A percentile compares a stretch with the other conserved stretches of the same genome.
Conservation (phyloP, 2,329 filamentous ascomycete genomes). For the Talaromyces albobiverticillius region DNA sequence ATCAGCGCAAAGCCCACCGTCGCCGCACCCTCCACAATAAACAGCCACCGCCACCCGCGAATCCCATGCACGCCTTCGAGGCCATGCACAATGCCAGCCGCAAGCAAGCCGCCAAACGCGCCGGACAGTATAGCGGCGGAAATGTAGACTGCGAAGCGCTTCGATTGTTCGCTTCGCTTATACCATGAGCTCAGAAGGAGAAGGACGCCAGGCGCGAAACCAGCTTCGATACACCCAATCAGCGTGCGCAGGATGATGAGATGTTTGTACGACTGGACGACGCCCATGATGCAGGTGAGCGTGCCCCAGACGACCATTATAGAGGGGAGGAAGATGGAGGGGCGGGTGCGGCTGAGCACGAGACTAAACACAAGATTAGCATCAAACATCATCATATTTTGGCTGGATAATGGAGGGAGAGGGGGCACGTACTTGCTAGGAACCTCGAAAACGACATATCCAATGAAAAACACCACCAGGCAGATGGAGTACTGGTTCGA, state of each 20-base stretch:
- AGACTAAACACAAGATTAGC: conserved; percentile 24
- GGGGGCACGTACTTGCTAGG: conserved; percentile 46
- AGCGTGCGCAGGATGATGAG: conserved; percentile 27
- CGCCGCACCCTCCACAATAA: conserved; percentile 25
- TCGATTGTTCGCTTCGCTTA: conserved; percentile 25
- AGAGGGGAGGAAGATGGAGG: conserved; percentile 45
- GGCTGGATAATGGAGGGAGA: too few relatives aligned
- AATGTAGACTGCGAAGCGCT: conserved; percentile 22
- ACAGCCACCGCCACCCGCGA: conserved; percentile 28
- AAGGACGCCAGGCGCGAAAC: conserved; percentile 32
- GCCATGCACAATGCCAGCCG: conserved; percentile 21
- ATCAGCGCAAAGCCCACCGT: conserved; percentile 44
- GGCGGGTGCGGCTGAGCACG: conserved; percentile 50
- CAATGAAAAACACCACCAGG: conserved; percentile 54
- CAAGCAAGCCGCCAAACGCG: conserved; percentile 25
- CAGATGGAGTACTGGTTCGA: conserved; percentile 49
- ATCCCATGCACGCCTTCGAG: conserved; percentile 24
- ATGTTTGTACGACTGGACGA: conserved; percentile 25
- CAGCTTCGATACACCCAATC: conserved; percentile 26
- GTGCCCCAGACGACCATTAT: conserved; percentile 23
- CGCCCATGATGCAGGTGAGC: conserved; percentile 22
- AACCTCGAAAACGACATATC: conserved; percentile 52
- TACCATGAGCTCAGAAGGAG: conserved; percentile 35
- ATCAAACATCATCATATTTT: too few relatives aligned
- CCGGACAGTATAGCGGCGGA: conserved; percentile 20